Base-by-base conservation (phyloP, 2,329 filamentous ascomycete species). In the Penicillium sp. region DNA sequence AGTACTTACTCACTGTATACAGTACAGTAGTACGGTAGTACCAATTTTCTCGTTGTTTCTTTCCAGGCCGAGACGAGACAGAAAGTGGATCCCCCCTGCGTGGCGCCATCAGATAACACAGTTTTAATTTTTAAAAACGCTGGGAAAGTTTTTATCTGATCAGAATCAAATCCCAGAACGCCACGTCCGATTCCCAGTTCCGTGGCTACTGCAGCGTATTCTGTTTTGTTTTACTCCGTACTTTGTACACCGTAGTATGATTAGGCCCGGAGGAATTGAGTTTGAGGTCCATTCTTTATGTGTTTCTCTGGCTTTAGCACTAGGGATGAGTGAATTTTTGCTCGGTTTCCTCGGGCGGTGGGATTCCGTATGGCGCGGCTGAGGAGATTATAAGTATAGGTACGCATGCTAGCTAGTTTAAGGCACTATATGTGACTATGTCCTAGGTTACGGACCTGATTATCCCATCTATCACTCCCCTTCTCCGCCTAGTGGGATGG, bases 61-160 rank as follows among this genome's bases (percentile, higher is more conserved):
- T 38, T 30, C n/a, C 30, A 12, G 12, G 30, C 30, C 2, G 22
- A 45, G 22, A 35, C 38, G 49, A 53, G 56, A 59, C 49, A 56
- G 19, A 19, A n/a, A 49, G 61, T 66, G 64, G 64, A 55, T 56
- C 59, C 38, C 3, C 0, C 0, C 26, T 42, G 49, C 49, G 62
- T 66, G 65, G 65, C 65, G 62, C 65, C 60, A 66, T 66, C 65
- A 66, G 65, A 66, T 66, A 66, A 66, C 53, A 28, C 26, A 28
- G 5, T n/a, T 17, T 49, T 30, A n/a, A 49, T 49, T n/a, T n/a
- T 49, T 4, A 30, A 49, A 59, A 50, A 30, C 1, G n/a, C n/a
- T 26, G 17, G 24, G 17, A 38, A 33, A 58, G 30, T 58, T 65
- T 66, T 66, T 66, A 66, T 66, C 65, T 66, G 65, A 66, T 66